A percentile compares a stretch with the other conserved stretches of the same genome.
phyloP scores from a whole-genome alignment of 345 rosid genomes.

The Jatropha curcas region DNA sequence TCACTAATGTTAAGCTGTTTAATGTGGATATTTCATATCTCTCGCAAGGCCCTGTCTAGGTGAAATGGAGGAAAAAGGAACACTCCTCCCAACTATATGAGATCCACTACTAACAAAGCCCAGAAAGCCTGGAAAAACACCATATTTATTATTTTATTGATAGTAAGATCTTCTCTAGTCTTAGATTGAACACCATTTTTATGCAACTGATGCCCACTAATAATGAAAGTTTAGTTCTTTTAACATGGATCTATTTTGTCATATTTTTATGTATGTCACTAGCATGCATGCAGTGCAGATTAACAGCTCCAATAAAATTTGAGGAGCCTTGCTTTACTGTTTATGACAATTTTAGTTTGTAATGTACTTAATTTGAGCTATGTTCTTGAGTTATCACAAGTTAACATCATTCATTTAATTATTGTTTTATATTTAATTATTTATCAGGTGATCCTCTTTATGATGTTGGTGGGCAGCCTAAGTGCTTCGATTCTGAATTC shows the following conservation, averaged over 20 bases:
- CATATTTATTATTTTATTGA: too few species aligned
- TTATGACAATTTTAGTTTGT: neutral
- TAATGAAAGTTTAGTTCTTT: neutral
- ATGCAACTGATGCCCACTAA: neutral
- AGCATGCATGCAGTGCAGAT: neutral
- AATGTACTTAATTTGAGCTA: neutral
- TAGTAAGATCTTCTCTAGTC: too few species aligned
- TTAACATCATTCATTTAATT: neutral
- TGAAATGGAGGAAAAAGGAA: neutral
- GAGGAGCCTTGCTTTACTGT: neutral
- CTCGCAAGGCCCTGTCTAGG: neutral
- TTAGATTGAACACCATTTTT: too few species aligned
- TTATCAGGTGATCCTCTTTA: constrained; percentile 79
- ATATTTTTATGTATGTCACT: neutral
- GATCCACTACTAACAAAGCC: too few species aligned
- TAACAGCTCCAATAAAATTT: neutral
- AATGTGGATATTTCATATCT: neutral
- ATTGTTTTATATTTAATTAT: neutral
- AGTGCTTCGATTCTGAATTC: constrained; percentile 41
- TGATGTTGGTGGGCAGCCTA: constrained; percentile 69
- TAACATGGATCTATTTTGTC: neutral
- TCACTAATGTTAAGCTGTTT: neutral
- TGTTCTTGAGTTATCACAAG: neutral
- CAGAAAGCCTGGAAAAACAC: too few species aligned
- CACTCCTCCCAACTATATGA: too few species aligned